These are phyloP conservation scores for Centrapalus pauciflorus DNA, from an alignment of 129 eudicot genomes.

Conservation along the genomic window DNA sequence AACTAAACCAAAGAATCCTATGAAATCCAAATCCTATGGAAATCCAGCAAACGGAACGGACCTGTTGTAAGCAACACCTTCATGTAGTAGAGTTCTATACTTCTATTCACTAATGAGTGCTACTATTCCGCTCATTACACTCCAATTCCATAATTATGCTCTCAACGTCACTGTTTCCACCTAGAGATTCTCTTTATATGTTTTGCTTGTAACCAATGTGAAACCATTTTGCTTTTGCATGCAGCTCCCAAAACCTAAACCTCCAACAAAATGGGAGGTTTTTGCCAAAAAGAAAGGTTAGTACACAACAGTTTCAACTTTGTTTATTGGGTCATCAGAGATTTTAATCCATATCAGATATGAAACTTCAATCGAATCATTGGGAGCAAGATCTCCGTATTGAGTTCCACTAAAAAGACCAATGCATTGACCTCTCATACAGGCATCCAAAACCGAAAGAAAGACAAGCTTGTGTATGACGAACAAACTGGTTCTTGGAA, in stretches of 20 bases:
- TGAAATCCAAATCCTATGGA: no score
- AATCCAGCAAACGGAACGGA: no score
- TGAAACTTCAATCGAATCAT: background rate
- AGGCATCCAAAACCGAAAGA: constrained; percentile 76
- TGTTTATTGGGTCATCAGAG: background rate
- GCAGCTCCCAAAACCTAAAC: constrained; percentile 86
- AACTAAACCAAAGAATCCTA: no score
- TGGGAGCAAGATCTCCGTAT: background rate
- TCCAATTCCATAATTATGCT: background rate
- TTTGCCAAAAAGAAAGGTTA: constrained; percentile 85
- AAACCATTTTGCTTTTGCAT: background rate
- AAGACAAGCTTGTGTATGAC: constrained; percentile 77
- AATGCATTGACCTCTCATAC: constrained; percentile 9
- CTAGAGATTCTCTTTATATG: constrained; percentile 23
- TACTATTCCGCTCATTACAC: no score
- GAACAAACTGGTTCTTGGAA: constrained; percentile 85
- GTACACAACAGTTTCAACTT: background rate
- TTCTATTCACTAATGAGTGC: no score
- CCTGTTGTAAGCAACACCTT: background rate
- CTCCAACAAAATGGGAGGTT: constrained; percentile 90
- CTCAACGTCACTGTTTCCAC: constrained; percentile 14
- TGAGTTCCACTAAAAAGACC: background rate
- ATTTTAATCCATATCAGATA: background rate
- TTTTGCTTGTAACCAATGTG: background rate
- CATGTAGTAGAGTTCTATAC: background rate